Conservation (phyloP, 2,329 filamentous ascomycete genomes). For the Colletotrichum salicis region DNA sequence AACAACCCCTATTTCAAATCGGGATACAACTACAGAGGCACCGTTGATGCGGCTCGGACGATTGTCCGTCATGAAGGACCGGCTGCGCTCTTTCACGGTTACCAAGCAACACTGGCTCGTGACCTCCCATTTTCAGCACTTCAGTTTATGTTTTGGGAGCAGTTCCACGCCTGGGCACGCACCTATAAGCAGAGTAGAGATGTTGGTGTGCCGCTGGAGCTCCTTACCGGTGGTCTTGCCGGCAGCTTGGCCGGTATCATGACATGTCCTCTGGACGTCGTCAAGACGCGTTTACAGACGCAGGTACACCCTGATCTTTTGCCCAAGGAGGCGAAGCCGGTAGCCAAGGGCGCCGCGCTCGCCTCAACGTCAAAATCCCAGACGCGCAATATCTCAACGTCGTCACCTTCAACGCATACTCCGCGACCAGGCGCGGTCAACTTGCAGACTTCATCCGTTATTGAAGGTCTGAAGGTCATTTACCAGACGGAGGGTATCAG, state of each 20-base stretch:
- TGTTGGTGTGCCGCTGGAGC: constrained; percentile 86
- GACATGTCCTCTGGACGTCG: constrained; percentile 95
- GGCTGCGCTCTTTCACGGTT: constrained; percentile 92
- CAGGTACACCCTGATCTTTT: constrained; percentile 69
- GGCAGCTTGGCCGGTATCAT: constrained; percentile 93
- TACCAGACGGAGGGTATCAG: constrained; percentile 88
- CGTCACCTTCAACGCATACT: constrained; percentile 85
- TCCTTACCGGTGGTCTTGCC: constrained; percentile 87
- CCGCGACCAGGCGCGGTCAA: constrained; percentile 81
- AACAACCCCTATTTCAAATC: constrained; percentile 95
- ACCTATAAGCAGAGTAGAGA: constrained; percentile 82
- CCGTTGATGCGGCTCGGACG: constrained; percentile 83
- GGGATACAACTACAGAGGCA: constrained; percentile 95
- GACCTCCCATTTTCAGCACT: constrained; percentile 96
- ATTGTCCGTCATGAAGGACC: constrained; percentile 87
- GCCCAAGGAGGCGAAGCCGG: constrained; percentile 38
- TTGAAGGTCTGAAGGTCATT: constrained; percentile 85
- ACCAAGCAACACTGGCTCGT: constrained; percentile 92
- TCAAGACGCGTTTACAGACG: constrained; percentile 96
- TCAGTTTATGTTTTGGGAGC: constrained; percentile 98
- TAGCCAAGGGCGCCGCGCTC: constrained; percentile 39
- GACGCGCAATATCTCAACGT: constrained; percentile 85
- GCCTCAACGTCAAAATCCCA: constrained; percentile 56
- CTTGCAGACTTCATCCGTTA: constrained; percentile 89
- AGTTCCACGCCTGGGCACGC: constrained; percentile 85